Evolutionary conservation across 2,329 filamentous ascomycete species (phyloP), one percentile per base, ranked within the genome.

Genomic region (Didymella lethalis): DNA sequence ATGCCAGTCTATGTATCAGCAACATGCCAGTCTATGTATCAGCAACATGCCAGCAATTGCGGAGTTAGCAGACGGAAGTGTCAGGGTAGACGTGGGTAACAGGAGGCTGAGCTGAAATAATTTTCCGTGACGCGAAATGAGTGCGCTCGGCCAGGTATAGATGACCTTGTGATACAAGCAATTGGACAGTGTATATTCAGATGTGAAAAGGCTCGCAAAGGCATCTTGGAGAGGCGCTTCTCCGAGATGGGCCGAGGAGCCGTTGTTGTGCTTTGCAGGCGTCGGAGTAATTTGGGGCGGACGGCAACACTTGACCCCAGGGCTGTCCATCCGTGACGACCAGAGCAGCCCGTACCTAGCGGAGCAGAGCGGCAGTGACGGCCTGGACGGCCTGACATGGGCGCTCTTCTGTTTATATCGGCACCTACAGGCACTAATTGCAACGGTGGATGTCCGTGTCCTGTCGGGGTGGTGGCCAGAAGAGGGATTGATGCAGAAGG

Each of bases 241-340:
- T 46, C 56, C 29, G 56, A 59, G 49, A 32, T 36, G 40, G 29
- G 46, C 56, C 50, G 56, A 59, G 29, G 31, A 26, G 28, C 31
- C 32, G 40, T 34, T 45, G 14, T 34, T 40, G 45, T 49, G 46
- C 50, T 47, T 54, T 10, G 16, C 36, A 45, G 54, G 56, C 46
- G 50, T 47, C 56, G 50, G 56, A 47, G 46, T 51, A 49, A 59
- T 59, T 59, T 47, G 51, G 56, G 56, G 56, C 46, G 56, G 46
- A 53, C 48, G 34, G 44, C 38, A 45, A 53, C 48, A 43, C 45
- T 34, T 40, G 38, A 53, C 31, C 32, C 40, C 12, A 12, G 40
- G 26, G 41, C 34, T 16, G 20, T 12, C 38, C 16, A 41, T 46
- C 44, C 38, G 40, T 53, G 45, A 32, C 26, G 29, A 44, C 6